Evolutionary conservation across 345 rosid species (phyloP).

Genomic region (Passiflora organensis): DNA sequence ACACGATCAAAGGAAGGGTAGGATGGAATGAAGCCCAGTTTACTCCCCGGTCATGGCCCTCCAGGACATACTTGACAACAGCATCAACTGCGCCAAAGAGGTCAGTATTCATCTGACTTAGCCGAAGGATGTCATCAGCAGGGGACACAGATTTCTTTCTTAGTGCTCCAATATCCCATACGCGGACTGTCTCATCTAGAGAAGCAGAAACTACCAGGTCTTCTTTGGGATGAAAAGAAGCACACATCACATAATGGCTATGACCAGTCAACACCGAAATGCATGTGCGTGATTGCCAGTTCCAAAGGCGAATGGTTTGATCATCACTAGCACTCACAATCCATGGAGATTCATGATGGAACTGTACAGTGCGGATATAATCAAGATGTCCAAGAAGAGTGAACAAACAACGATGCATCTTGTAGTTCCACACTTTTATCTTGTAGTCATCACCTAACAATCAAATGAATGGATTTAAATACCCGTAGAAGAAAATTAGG

Average conservation of each 20-base stretch:
- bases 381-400: slow-evolving; percentile 97
- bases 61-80: slow-evolving; percentile 89
- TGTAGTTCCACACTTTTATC: slow-evolving; percentile 97
- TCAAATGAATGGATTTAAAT: slow-evolving; percentile 23
- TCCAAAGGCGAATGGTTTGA: slow-evolving; percentile 97
- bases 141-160: slow-evolving; percentile 88
- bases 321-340: slow-evolving; percentile 98
- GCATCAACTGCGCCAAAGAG: slow-evolving; percentile 94
- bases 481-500: slow-evolving; percentile 72
- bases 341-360: slow-evolving; percentile 97
- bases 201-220: slow-evolving; percentile 97
- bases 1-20: slow-evolving; percentile 85
- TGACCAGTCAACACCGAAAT: slow-evolving; percentile 94
- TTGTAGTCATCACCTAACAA: slow-evolving; percentile 83
- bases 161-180: slow-evolving; percentile 93
- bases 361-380: slow-evolving; percentile 93
- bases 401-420: slow-evolving; percentile 81
- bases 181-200: slow-evolving; percentile 93
- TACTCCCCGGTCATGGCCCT: slow-evolving; percentile 98
- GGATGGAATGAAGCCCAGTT: slow-evolving; percentile 99
- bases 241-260: slow-evolving; percentile 99
- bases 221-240: slow-evolving; percentile 92
- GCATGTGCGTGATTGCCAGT: slow-evolving; percentile 98
- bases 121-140: slow-evolving; percentile 77
- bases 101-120: slow-evolving; percentile 90